These are phyloP conservation scores for Xylaria sp. DNA, from an alignment of 2,329 filamentous ascomycete species.

Conservation along the genomic window DNA sequence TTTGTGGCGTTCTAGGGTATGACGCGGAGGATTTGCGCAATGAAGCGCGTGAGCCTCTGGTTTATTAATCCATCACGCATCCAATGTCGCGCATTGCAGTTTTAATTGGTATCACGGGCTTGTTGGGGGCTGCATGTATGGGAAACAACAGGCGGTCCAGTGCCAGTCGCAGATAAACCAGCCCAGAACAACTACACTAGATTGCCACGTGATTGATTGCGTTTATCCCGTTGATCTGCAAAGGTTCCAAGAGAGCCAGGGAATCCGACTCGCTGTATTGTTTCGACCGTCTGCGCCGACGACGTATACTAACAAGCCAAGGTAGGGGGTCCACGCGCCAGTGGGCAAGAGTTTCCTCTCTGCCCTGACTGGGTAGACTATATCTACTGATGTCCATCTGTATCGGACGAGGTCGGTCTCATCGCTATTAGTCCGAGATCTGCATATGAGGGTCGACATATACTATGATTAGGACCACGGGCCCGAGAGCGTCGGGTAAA, in stretches of 20 bases:
- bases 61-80: constrained; percentile 24
- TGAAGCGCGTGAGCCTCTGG: constrained; percentile 28
- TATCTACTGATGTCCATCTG: constrained; percentile 26
- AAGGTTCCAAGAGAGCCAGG: constrained; percentile 7
- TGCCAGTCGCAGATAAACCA: constrained; percentile 30
- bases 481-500: constrained; percentile 50
- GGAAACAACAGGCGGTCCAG: constrained; percentile 10
- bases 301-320: background rate
- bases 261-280: constrained; percentile 13
- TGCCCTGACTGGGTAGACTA: constrained; percentile 12
- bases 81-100: constrained; percentile 23
- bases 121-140: constrained; percentile 27
- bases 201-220: constrained; percentile 32
- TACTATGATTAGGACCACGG: constrained; percentile 44
- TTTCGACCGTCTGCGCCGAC: constrained; percentile 5
- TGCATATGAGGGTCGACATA: constrained; percentile 50
- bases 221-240: constrained; percentile 31
- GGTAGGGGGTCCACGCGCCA: constrained; percentile 1
- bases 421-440: constrained; percentile 45
- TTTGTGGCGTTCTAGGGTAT: constrained; percentile 38
- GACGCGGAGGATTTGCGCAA: constrained; percentile 29
- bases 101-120: constrained; percentile 31
- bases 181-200: constrained; percentile 19
- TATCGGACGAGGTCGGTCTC: constrained; percentile 42
- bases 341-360: constrained; percentile 36